Base-by-base conservation (phyloP, 1,284 basidiomycete genomes). In the Tylopilus sp. region DNA sequence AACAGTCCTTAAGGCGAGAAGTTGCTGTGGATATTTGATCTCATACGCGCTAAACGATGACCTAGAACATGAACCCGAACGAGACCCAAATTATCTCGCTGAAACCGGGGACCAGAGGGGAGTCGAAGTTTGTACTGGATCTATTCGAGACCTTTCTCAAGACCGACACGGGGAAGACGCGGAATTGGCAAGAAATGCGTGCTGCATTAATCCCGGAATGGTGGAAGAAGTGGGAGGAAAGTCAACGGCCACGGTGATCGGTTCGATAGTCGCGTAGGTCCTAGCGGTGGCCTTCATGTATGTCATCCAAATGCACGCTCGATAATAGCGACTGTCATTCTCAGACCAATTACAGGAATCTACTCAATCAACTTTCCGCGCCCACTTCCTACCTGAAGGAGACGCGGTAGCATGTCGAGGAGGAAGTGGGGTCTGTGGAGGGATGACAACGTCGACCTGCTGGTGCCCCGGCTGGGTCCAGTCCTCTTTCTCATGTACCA, bases 331-430 rank as follows among this genome's bases (percentile, higher is more conserved):
- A 52, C 39, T 43, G 36, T 39, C 33, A 28, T 42, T 55, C 21
- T 40, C 18, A 51, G 50, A 53, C 30, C 13, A 31, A 52, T 45
- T 53, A 54, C 51, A 56, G 40, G 28, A 44, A 48, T 49, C 43
- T 52, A 53, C 37, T 49, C 66, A 85, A 70, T 86, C 84, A 34
- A 86, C 74, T 71, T 87, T 86, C 58, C 84, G 70, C 28, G 84
- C 73, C 84, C 84, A 86, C 63, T 79, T 85, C 65, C 82, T 77
- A 10, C 75, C 75, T 19, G 76, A 72, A 30, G 70, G 72, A 34
- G 60, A 67, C 54, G 63, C 69, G 51, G 60, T 74, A 31, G 60
- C 44, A 44, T 68, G 44, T 49, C 56, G 68, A 33, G 70, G 70
- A 25, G 74, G 64, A 18, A 74, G 63, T 8, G 77, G 69, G 34